Base-by-base conservation (phyloP, 176 grass and related monocot species). In the Saccharum spontaneum region DNA sequence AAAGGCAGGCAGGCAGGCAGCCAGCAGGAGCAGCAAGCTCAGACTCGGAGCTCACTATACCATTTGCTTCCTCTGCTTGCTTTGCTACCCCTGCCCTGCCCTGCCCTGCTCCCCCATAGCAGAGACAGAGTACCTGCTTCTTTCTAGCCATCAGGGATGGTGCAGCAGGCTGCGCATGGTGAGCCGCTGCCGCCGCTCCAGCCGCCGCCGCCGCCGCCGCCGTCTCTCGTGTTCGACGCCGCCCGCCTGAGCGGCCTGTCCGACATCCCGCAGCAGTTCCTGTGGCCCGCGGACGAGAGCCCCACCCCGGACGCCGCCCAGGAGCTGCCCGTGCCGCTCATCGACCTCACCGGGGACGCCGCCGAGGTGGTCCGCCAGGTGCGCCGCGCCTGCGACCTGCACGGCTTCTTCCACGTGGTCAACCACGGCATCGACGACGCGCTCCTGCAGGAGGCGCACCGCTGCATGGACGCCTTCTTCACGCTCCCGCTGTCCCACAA, bases 391-490 rank as follows among this genome's bases (percentile, higher is more conserved):
- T 99, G 97, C 88, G 10, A 61, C 71, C 67, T 8, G 2, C 94
- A 99, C 79, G 97, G 97, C 14, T 99, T 99, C 90, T 99, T 99
- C 82, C 97, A 97, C 71, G 92, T 99, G 1, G 88, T 92, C 0
- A 97, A 94, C 90, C 97, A 97, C 74, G 97, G 92, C 43, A 92
- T 99, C 87, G 84, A 92, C 66, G 67, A 63, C 2, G 76, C 20
- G 45, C 90, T 99, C 0, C 23, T 97, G 23, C 77, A 70, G 0
- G 94, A 85, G 46, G 94, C 92, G 1, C 97, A 99, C 86, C 82
- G 86, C 7, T 94, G 92, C 87, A 43, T 90, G 11, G 90, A 97
- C 66, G 67, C 40, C 76, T 99, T 99, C 97, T 99, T 99, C 85
- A 75, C 69, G 44, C 92, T 87, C 79, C 90, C 94, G 5, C 89